Evolutionary conservation across 257 asterid genomes (phyloP), one percentile per base, ranked within the genome.

Genomic region (Salvia miltiorrhiza): DNA sequence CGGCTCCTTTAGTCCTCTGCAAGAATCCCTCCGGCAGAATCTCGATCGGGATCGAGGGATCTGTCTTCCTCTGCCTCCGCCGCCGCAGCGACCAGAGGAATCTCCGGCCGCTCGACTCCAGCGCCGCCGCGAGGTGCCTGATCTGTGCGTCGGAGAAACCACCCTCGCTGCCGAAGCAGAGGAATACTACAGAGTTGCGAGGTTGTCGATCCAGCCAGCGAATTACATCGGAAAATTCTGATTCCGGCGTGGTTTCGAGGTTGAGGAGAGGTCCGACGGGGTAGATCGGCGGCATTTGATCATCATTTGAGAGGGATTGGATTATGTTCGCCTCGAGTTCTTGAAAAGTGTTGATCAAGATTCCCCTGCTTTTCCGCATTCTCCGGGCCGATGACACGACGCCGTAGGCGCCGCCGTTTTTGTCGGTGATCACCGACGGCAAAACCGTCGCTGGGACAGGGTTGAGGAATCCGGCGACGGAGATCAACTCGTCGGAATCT

Each of bases 131-230:
- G 3, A 86, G 80, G 65, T 82, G 88, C 66, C 69, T 81, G 70
- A 83, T 85, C 65, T 87, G 88, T 5, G 66, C n/a, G 33, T 37
- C 81, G 6, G 65, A 58, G 73, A 86, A 79, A 59, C 70, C 67
- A 0, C 89, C 89, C 72, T 56, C 57, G 7, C 79, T 83, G 7
- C 92, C 92, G n/a, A 86, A 86, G 67, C 92, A 86, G 20, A 86
- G 63, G 70, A 86, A 83, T 30, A 79, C 79, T 0, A 86, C 89
- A 0, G 89, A 84, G 0, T 26, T 55, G 7, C 9, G 10, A 0
- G 80, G 82, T 40, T 81, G 89, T 0, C 14, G 12, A 57, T 79
- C 87, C 9, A 84, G 37, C 87, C 87, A 84, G 7, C 52, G 24
- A 2, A 69, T 54, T 14, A 69, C 69, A 1, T 23, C 72, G 7